Conservation (phyloP, 768 basidiomycete species). For the Mrakia blollopis region DNA sequence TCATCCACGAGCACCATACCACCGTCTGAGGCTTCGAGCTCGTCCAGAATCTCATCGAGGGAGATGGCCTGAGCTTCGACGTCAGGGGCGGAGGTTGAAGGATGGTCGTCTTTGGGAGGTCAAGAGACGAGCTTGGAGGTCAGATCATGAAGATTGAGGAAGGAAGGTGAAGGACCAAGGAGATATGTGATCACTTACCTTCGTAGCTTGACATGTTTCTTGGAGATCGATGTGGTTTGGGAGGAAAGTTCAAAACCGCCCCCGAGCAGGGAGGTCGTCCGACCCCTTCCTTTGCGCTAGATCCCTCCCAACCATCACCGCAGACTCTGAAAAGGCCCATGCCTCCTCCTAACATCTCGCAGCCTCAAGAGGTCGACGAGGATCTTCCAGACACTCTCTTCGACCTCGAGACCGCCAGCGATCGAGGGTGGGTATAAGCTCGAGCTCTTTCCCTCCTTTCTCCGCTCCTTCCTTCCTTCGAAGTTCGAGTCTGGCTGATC, state of each 20-base stretch:
- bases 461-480: not conserved
- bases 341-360: not conserved
- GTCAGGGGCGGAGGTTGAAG: constrained; percentile 1
- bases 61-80: not conserved
- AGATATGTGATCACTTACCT: not conserved
- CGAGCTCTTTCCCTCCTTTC: not conserved
- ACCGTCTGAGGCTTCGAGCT: constrained; percentile 20
- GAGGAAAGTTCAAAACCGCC: not conserved
- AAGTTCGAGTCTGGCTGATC: not conserved
- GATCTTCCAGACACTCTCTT: constrained; percentile 14
- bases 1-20: constrained; percentile 15
- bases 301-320: not conserved
- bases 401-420: not conserved
- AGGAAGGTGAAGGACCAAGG: not conserved
- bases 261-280: not conserved
- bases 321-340: not conserved
- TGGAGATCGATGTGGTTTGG: not conserved
- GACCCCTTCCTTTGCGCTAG: not conserved
- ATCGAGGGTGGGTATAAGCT: constrained; percentile 22
- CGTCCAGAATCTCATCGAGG: constrained; percentile 21
- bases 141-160: not conserved
- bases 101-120: constrained; percentile 21
- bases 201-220: constrained; percentile 10
- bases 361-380: not conserved
- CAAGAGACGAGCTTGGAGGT: not conserved